Conservation (phyloP, 164 flowering plant species). For the Piper longum region DNA sequence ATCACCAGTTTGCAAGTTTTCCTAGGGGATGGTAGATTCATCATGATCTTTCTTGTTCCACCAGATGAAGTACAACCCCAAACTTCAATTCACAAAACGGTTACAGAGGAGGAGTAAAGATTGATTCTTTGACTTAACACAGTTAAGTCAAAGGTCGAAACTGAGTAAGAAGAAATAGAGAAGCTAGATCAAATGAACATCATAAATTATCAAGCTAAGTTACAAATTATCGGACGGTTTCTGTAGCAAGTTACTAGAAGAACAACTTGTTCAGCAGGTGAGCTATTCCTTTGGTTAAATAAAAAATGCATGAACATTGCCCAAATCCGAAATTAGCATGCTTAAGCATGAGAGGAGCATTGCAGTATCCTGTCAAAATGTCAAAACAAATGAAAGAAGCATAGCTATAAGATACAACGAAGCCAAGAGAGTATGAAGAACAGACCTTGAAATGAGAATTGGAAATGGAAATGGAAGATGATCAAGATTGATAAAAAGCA, state of each 20-base stretch:
- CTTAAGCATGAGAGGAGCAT: no score
- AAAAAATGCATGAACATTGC: constrained; percentile 10
- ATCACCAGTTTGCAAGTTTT: neutral
- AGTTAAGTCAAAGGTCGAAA: neutral
- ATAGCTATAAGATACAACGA: constrained; percentile 22
- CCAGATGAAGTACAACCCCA: neutral
- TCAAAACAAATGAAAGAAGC: neutral
- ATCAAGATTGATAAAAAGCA: neutral
- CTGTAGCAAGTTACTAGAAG: neutral
- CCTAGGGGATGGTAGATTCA: neutral
- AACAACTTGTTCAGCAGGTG: neutral
- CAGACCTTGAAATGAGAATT: neutral
- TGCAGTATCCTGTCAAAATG: no score
- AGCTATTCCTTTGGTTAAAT: neutral
- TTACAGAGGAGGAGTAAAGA: neutral
- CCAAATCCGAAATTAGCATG: no score
- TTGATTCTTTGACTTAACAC: neutral
- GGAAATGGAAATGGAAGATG: neutral
- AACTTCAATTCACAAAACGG: neutral
- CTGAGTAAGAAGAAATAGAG: no score
- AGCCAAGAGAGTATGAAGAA: constrained; percentile 6
- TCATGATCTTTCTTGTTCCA: neutral
- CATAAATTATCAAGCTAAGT: constrained; percentile 21
- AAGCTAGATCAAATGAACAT: neutral
- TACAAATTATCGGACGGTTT: neutral